Evolutionary conservation across 2,329 filamentous ascomycete species (phyloP).

Genomic region (Aspergillus ustus): DNA sequence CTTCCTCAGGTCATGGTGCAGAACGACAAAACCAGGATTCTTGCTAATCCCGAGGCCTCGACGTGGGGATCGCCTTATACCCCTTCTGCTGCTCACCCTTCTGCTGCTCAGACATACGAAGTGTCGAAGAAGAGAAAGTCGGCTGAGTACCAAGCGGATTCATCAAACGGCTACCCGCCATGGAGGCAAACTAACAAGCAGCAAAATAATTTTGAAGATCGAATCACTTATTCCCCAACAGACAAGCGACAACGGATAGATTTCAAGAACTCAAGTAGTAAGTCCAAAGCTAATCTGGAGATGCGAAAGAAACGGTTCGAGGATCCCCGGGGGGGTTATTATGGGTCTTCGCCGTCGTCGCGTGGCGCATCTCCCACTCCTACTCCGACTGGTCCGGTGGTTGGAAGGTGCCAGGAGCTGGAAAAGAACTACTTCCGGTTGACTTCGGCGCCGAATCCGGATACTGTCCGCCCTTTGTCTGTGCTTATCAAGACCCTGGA

Average conservation of each 20-base stretch:
- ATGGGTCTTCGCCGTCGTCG: constrained; percentile 45
- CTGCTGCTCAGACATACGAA: constrained; percentile 31
- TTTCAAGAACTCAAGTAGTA: constrained; percentile 76
- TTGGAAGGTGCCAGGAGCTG: constrained; percentile 80
- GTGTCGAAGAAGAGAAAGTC: constrained; percentile 82
- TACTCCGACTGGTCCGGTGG: constrained; percentile 67
- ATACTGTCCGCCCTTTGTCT: constrained; percentile 81
- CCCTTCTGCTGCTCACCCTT: constrained; percentile 10
- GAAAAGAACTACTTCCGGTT: constrained; percentile 96
- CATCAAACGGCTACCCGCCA: constrained; percentile 62
- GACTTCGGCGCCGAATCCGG: constrained; percentile 85
- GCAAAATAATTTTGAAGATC: constrained; percentile 69
- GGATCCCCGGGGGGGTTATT: constrained; percentile 49
- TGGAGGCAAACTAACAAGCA: constrained; percentile 75
- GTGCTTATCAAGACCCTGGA: constrained; percentile 85
- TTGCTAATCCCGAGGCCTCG: constrained; percentile 51
- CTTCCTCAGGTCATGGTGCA: constrained; percentile 84
- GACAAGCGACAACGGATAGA: constrained; percentile 56
- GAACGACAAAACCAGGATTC: constrained; percentile 63
- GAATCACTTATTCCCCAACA: constrained; percentile 68
- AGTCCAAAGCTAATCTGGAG: constrained; percentile 85
- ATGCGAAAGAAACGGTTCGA: constrained; percentile 90
- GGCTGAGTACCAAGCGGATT: constrained; percentile 61
- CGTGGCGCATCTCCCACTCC: constrained; percentile 54
- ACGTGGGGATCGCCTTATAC: constrained; percentile 35